A percentile compares a stretch with the other conserved stretches of the same genome.
phyloP scores from a whole-genome alignment of 805 yeast genomes.

The Candida montana region DNA sequence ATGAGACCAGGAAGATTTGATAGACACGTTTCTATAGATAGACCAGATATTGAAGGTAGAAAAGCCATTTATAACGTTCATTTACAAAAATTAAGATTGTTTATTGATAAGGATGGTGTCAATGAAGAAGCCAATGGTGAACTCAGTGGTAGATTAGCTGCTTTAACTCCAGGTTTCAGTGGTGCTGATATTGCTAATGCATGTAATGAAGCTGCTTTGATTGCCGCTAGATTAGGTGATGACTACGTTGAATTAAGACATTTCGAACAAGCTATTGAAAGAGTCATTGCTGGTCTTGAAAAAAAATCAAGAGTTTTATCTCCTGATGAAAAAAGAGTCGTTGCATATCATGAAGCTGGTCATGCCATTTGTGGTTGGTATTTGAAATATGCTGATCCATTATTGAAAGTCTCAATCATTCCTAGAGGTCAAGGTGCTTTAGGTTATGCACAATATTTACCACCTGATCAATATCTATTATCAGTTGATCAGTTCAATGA shows the following conservation, averaged over 20 bases:
- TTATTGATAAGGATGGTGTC: slow-evolving; percentile 34
- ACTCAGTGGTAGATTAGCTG: slow-evolving; percentile 79
- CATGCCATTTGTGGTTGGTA: slow-evolving; percentile 97
- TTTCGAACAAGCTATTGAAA: slow-evolving; percentile 89
- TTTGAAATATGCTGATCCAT: slow-evolving; percentile 81
- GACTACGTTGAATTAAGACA: slow-evolving; percentile 57
- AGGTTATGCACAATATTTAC: slow-evolving; percentile 94
- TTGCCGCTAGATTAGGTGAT: slow-evolving; percentile 79
- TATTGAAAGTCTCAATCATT: slow-evolving; percentile 86
- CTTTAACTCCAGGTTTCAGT: slow-evolving; percentile 90
- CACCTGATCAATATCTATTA: slow-evolving; percentile 79
- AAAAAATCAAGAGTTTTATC: slow-evolving; percentile 75
- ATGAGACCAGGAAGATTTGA: slow-evolving; percentile 95
- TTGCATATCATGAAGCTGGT: slow-evolving; percentile 95
- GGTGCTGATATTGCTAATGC: slow-evolving; percentile 96
- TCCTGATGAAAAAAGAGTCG: slow-evolving; percentile 75
- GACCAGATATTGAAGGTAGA: slow-evolving; percentile 86
- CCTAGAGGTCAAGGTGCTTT: slow-evolving; percentile 94
- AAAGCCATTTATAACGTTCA: slow-evolving; percentile 83
- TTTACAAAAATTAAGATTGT: slow-evolving; percentile 51
- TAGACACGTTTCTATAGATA: slow-evolving; percentile 79
- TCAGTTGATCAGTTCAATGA: slow-evolving; percentile 72
- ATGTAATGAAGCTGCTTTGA: slow-evolving; percentile 90
- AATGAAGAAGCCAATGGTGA: slow-evolving; percentile 44
- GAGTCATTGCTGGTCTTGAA: slow-evolving; percentile 93